Percentiles rank a stretch among this genome's conserved stretches.
Evolutionary conservation across 306 rosid species (phyloP).

Genomic region (Dalbergia cultrata): DNA sequence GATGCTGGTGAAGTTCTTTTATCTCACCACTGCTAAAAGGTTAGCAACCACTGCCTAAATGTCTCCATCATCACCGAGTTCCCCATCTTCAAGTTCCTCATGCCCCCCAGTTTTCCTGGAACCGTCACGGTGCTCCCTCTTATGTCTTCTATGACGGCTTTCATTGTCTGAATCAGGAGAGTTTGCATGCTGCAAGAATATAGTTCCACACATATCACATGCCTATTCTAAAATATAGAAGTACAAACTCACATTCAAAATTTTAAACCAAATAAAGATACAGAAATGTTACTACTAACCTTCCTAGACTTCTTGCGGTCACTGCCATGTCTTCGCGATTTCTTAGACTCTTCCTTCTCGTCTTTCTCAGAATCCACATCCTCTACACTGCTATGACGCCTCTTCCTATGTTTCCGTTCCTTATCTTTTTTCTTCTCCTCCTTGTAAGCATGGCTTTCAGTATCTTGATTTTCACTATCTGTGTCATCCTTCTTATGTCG

Average conservation of each 20-base stretch:
- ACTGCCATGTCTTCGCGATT: conserved; percentile 85
- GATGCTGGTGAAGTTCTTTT: conserved; percentile 11
- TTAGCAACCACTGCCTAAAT: conserved; percentile 49
- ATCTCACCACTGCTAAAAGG: conserved; percentile 39
- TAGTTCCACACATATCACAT: conserved; percentile 34
- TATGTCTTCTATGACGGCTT: conserved; percentile 83
- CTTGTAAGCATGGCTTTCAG: conserved; percentile 71
- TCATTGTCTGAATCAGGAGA: conserved; percentile 94
- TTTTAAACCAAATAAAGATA: background rate
- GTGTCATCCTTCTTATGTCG: conserved; percentile 91
- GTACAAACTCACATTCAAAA: background rate
- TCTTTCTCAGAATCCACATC: conserved; percentile 89
- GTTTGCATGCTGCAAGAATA: conserved; percentile 75
- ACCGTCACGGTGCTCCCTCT: conserved; percentile 86
- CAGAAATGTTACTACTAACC: conserved; percentile 55
- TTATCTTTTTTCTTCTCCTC: conserved; percentile 95
- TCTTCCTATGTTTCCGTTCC: conserved; percentile 93
- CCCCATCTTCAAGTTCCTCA: conserved; percentile 98
- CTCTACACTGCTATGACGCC: conserved; percentile 85
- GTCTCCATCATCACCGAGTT: conserved; percentile 93
- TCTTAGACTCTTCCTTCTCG: conserved; percentile 92
- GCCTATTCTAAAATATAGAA: conserved; percentile 6
- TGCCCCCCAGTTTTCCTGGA: conserved; percentile 73
- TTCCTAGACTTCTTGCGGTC: conserved; percentile 93
- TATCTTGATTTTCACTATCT: conserved; percentile 80